phyloP scores from a whole-genome alignment of 2,329 filamentous ascomycete species.

The Fusarium graminum region DNA sequence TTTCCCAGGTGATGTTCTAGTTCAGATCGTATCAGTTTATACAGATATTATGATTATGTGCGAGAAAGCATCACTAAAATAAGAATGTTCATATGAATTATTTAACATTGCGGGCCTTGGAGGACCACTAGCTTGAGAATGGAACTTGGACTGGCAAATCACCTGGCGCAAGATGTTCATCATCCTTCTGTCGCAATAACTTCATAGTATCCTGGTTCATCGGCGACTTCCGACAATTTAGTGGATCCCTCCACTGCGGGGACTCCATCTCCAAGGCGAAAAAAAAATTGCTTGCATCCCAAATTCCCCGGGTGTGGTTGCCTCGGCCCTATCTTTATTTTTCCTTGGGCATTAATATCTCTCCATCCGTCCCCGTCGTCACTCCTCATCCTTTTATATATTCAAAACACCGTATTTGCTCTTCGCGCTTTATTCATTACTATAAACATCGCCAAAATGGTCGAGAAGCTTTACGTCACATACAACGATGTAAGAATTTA shows the following conservation, averaged over 20 bases:
- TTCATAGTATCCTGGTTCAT: background rate
- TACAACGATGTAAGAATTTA: slow-evolving; percentile 82
- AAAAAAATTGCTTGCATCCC: slow-evolving; percentile 46
- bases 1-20: too few relatives aligned
- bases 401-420: background rate
- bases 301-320: slow-evolving; percentile 28
- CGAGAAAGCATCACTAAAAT: too few relatives aligned
- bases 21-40: too few relatives aligned
- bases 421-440: slow-evolving; percentile 28
- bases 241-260: background rate
- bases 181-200: too few relatives aligned
- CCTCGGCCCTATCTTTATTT: slow-evolving; percentile 35
- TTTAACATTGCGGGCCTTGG: too few relatives aligned
- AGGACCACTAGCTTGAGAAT: too few relatives aligned
- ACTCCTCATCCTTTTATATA: background rate
- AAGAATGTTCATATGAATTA: too few relatives aligned
- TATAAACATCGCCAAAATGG: slow-evolving; percentile 68
- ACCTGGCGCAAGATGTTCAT: too few relatives aligned
- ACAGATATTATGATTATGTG: too few relatives aligned
- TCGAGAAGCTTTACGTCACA: slow-evolving; percentile 88
- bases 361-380: slow-evolving; percentile 28
- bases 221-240: slow-evolving; percentile 7
- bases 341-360: slow-evolving; percentile 38
- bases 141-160: too few relatives aligned
- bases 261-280: background rate